Evolutionary conservation across 805 yeast genomes (phyloP), one percentile per base, ranked within the genome.

Genomic region (Metschnikowia lunata): DNA sequence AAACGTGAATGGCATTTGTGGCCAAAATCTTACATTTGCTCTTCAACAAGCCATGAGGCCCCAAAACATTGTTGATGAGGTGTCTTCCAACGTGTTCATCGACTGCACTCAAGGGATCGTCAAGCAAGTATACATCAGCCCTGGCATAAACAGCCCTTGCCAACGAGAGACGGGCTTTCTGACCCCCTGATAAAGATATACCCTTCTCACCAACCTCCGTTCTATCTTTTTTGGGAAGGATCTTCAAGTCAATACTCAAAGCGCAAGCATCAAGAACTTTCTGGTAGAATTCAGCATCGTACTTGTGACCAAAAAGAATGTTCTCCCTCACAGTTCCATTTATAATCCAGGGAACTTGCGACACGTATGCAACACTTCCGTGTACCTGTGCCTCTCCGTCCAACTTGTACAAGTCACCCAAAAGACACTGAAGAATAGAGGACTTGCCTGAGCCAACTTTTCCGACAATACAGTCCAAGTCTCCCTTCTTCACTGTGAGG

Each of bases 181-280:
- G 99, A 36, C 99, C 99, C 40, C 99, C 99, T 34, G 96, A 87
- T 39, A 93, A 73, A 11, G 97, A 88, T 40, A 93, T 90, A 51
- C 99, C 99, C 63, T 91, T 88, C 68, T 93, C 99, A 50, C 99
- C 99, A 46, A 93, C 98, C 55, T 86, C 80, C 6, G 99, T 93
- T 40, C 74, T 74, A 62, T 93, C 98, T 43, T 97, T 96, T 58
- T 88, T 86, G 1, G 96, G 88, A 47, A 93, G 74, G 28, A 83
- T 79, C 28, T 76, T 79, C 49, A 93, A 71, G 68, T 93, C 99
- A 26, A 81, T 80, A 10, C 74, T 65, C 54, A 93, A 75, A 11
- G 95, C 97, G 73, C 99, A 93, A 0, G 97, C 96, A 40, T 80
- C 79, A 18, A 93, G 67, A 0, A 96, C 91, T 52, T 75, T 76